A percentile compares a stretch with the other conserved stretches of the same genome.
Conservation (phyloP, 768 basidiomycete species). For the Macrolepiota albuminosa region DNA sequence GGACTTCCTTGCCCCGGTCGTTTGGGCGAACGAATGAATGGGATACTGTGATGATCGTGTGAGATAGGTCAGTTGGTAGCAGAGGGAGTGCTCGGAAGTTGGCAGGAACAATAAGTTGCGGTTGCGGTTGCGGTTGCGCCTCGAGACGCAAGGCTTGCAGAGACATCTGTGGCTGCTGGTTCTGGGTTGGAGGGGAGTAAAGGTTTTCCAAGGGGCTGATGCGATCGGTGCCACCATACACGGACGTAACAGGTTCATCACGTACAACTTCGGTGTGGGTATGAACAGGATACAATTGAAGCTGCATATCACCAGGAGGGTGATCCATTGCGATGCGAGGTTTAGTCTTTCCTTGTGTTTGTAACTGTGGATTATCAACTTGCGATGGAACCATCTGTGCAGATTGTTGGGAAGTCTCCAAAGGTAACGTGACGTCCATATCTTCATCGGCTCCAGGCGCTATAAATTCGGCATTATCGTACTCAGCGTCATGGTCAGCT, state of each 20-base stretch:
- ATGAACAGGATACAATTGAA: slow-evolving; percentile 11
- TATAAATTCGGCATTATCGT: slow-evolving; percentile 14
- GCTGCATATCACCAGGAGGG: slow-evolving; percentile 28
- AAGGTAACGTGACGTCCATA: slow-evolving; percentile 11
- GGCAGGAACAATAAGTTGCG: slow-evolving; percentile 26
- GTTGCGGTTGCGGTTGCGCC: slow-evolving; percentile 14
- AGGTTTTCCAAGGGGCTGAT: slow-evolving; percentile 17
- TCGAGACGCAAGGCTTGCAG: slow-evolving; percentile 18
- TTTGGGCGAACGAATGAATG: slow-evolving; percentile 85
- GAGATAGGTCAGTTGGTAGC: slow-evolving; percentile 65
- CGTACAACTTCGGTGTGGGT: slow-evolving; percentile 14
- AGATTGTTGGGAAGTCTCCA: slow-evolving; percentile 7
- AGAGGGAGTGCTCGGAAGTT: slow-evolving; percentile 73
- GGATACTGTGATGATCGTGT: slow-evolving; percentile 65
- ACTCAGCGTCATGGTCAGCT: slow-evolving; percentile 29
- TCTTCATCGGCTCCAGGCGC: slow-evolving; percentile 29
- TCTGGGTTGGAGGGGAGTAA: slow-evolving; percentile 15
- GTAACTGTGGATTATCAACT: slow-evolving; percentile 3
- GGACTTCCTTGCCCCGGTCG: slow-evolving; percentile 86
- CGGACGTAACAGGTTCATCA: neutral
- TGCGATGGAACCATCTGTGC: slow-evolving; percentile 7
- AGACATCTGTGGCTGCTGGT: slow-evolving; percentile 16
- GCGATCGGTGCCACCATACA: slow-evolving; percentile 8
- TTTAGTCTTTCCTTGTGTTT: slow-evolving; percentile 17
- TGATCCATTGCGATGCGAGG: slow-evolving; percentile 43